Percentiles rank a stretch among this genome's conserved stretches.
These are phyloP conservation scores for Marasmius sp. DNA, from an alignment of 1,284 basidiomycete species.

Conservation along the genomic window DNA sequence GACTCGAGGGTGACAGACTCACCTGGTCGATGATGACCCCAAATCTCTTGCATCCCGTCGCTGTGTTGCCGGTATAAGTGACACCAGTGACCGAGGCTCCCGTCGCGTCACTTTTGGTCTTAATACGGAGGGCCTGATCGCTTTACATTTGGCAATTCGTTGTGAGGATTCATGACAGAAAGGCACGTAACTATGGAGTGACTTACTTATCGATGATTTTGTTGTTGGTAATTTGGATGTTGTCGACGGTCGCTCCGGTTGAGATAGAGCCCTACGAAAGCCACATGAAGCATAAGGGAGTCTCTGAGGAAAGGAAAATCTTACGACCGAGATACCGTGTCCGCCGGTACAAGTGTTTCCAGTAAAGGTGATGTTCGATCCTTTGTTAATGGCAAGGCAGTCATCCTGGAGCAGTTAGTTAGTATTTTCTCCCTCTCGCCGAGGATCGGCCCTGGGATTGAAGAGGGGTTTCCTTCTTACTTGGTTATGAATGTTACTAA, in stretches of 20 bases:
- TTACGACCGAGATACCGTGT: slow-evolving; percentile 47
- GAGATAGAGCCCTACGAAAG: slow-evolving; percentile 35
- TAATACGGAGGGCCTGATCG: slow-evolving; percentile 40
- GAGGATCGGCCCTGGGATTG: not conserved
- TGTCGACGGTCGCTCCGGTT: slow-evolving; percentile 34
- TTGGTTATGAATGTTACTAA: slow-evolving; percentile 17
- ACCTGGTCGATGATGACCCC: slow-evolving; percentile 39
- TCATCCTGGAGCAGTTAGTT: slow-evolving; percentile 39
- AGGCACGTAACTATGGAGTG: not conserved
- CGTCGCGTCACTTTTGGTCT: slow-evolving; percentile 34
- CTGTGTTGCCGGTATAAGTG: slow-evolving; percentile 33
- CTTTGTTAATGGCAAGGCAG: slow-evolving; percentile 52
- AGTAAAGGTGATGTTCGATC: slow-evolving; percentile 46
- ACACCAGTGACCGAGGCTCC: slow-evolving; percentile 33
- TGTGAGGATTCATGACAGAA: not conserved
- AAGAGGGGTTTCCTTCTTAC: not conserved
- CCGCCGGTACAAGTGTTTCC: slow-evolving; percentile 47
- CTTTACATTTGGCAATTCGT: slow-evolving; percentile 3
- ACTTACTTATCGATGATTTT: slow-evolving; percentile 18
- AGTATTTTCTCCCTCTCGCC: no score
- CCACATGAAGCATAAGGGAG: not conserved
- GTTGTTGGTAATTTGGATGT: slow-evolving; percentile 38
- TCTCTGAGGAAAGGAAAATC: not conserved
- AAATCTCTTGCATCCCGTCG: slow-evolving; percentile 21
- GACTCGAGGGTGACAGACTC: not conserved